phyloP scores from a whole-genome alignment of 345 rosid genomes.

The Syzygium aqueum region DNA sequence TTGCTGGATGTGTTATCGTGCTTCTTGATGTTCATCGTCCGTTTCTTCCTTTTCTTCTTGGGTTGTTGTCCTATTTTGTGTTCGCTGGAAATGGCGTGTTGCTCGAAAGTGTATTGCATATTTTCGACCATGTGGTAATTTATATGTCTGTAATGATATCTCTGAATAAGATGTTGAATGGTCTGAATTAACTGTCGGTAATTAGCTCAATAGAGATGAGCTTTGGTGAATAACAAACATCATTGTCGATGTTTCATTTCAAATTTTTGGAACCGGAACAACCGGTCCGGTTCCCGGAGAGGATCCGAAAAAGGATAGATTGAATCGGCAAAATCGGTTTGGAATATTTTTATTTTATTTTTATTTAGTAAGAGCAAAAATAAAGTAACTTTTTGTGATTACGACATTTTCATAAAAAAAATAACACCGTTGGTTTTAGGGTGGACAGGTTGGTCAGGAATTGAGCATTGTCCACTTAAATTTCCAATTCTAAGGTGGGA shows the following conservation, averaged over 20 bases:
- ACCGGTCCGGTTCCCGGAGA: background rate
- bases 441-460: no score
- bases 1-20: background rate
- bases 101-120: background rate
- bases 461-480: no score
- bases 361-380: no score
- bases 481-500: no score
- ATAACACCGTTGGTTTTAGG: no score
- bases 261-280: no score
- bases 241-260: no score
- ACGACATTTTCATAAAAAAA: no score
- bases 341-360: background rate
- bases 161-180: fast-evolving
- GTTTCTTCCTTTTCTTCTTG: background rate
- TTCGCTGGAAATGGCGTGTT: background rate
- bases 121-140: background rate
- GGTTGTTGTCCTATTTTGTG: background rate
- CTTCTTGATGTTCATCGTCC: background rate
- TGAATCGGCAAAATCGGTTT: background rate
- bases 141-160: background rate
- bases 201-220: background rate
- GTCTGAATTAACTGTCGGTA: background rate
- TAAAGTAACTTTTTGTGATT: background rate
- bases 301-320: background rate
- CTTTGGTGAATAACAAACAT: background rate